A percentile compares a stretch with the other conserved stretches of the same genome.
Evolutionary conservation across 306 rosid genomes (phyloP).

Genomic region (Psophocarpus tetragonolobus): DNA sequence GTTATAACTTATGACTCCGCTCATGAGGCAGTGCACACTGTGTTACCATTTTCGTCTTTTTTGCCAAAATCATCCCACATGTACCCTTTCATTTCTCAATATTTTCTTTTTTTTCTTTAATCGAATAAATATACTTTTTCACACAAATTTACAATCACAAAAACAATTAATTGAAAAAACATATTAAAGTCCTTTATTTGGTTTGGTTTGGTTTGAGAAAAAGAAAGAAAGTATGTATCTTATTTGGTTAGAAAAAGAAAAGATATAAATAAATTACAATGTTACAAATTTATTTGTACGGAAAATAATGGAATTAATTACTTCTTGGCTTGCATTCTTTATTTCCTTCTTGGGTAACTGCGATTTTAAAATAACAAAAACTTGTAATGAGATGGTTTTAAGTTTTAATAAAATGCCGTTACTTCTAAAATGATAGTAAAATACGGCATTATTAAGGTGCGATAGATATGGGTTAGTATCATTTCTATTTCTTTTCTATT

Average conservation of each 20-base stretch:
- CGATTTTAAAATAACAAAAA: neutral
- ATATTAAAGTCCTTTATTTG: too few species aligned
- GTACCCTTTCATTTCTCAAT: neutral
- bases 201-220: neutral
- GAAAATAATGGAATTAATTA: neutral
- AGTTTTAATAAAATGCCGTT: neutral
- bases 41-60: neutral
- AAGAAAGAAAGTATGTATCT: neutral
- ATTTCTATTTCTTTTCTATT: too few species aligned
- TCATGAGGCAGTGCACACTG: neutral
- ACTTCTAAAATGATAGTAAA: neutral
- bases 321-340: neutral
- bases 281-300: too few species aligned
- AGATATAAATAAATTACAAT: neutral
- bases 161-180: too few species aligned
- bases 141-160: neutral
- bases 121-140: neutral
- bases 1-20: neutral
- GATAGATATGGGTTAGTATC: neutral
- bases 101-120: neutral
- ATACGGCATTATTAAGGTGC: neutral
- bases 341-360: neutral
- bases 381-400: neutral
- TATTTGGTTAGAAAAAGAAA: neutral
- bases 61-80: neutral